Evolutionary conservation across 2,329 filamentous ascomycete species (phyloP).

Genomic region (Paraconiothyrium sp.): DNA sequence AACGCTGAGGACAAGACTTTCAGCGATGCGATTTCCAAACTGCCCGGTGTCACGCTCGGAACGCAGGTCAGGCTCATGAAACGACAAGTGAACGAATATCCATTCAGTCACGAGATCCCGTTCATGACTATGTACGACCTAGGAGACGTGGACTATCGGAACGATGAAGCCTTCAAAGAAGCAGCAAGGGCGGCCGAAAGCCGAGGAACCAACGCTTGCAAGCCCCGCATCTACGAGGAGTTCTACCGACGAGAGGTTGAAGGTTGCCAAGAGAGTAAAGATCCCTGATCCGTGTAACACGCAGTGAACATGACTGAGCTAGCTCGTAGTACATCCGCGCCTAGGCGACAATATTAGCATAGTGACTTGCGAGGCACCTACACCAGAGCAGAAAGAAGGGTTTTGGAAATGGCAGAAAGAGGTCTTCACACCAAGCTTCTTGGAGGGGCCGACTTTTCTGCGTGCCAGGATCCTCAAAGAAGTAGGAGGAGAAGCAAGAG

Average conservation of each 20-base stretch:
- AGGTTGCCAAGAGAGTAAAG: conserved; percentile 13
- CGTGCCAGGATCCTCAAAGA: conserved; percentile 13
- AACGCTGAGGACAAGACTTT: conserved; percentile 14
- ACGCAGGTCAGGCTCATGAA: conserved; percentile 8
- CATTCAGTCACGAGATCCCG: conserved; percentile 16
- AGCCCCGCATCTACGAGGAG: conserved; percentile 17
- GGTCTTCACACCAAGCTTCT: background rate
- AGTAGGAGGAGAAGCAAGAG: conserved; percentile 7
- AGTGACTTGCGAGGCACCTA: conserved; percentile 8
- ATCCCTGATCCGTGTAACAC: background rate
- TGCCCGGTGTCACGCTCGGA: conserved; percentile 14
- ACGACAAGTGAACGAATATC: conserved; percentile 5
- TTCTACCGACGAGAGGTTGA: conserved; percentile 11
- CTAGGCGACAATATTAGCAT: conserved; percentile 12
- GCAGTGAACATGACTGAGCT: background rate
- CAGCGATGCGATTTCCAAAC: conserved; percentile 12
- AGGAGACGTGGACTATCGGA: conserved; percentile 9
- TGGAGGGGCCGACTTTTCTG: conserved; percentile 10
- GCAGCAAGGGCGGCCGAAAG: background rate
- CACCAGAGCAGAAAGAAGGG: background rate
- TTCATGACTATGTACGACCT: conserved; percentile 17
- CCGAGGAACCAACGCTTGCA: conserved; percentile 1
- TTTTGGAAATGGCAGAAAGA: conserved; percentile 16
- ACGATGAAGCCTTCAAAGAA: conserved; percentile 16
- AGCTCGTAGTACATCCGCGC: conserved; percentile 6